These are phyloP conservation scores for Fusarium setosum DNA, from an alignment of 2,329 filamentous ascomycete genomes.

Conservation along the genomic window DNA sequence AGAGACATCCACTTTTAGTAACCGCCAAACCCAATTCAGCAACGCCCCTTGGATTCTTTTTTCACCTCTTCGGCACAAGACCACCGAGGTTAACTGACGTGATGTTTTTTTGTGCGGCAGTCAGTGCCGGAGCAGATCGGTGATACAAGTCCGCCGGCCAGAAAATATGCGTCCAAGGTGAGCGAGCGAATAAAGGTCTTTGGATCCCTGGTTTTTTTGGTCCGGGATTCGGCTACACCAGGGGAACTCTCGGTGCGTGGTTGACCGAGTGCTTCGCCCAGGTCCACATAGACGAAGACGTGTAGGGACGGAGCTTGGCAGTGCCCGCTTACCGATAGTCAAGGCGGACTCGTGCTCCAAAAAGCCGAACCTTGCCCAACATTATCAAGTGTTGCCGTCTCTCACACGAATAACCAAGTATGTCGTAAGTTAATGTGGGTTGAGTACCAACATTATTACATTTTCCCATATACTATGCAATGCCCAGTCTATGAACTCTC, in stretches of 20 bases:
- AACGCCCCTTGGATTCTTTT: no score
- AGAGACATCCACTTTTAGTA: constrained; percentile 31
- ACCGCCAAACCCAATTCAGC: constrained; percentile 32
- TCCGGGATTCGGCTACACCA: constrained; percentile 38
- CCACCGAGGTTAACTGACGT: constrained; percentile 29
- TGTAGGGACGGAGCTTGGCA: constrained; percentile 8
- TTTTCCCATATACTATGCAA: not conserved
- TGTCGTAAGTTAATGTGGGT: no score
- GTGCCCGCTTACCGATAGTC: not conserved
- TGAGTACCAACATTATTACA: no score
- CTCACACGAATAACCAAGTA: no score
- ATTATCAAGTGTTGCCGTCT: no score
- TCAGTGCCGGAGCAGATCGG: constrained; percentile 2
- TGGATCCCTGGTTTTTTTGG: no score
- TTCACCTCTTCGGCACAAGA: constrained; percentile 34
- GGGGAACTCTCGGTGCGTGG: constrained; percentile 9
- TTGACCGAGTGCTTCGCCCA: constrained; percentile 20
- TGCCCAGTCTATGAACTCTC: not conserved
- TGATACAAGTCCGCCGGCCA: constrained; percentile 31
- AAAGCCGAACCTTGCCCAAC: not conserved
- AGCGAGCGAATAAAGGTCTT: constrained; percentile 25
- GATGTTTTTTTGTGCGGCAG: not conserved
- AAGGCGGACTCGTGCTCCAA: not conserved
- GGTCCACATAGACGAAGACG: constrained; percentile 26
- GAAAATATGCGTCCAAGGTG: constrained; percentile 19